Evolutionary conservation across 2,329 filamentous ascomycete genomes (phyloP).

Genomic region (Scortechinia acanthostroma): DNA sequence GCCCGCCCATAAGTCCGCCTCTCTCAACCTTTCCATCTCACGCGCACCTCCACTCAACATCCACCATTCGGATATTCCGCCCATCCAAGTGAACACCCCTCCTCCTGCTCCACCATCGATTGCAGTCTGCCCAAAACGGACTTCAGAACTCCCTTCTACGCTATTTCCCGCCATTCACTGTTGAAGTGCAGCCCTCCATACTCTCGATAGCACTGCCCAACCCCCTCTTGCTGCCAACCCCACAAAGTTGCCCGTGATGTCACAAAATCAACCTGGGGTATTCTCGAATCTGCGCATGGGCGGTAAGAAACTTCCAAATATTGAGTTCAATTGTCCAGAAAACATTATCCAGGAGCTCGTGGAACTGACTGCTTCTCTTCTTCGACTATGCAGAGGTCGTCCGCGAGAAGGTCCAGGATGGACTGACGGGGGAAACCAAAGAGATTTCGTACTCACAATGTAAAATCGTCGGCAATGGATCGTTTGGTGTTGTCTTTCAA

Average conservation of each 20-base stretch:
- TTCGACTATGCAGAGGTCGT: conserved; percentile 68
- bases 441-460: conserved; percentile 98
- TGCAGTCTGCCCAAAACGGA: neutral
- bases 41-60: neutral
- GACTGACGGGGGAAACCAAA: conserved; percentile 88
- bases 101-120: neutral
- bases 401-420: conserved; percentile 97
- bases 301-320: neutral
- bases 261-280: neutral
- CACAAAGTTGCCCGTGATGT: neutral
- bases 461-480: conserved; percentile 98
- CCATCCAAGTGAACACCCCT: neutral
- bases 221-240: neutral
- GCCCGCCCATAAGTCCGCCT: neutral
- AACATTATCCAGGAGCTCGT: conserved; percentile 8
- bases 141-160: neutral
- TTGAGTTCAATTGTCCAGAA: too few relatives aligned
- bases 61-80: neutral
- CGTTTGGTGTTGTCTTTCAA: conserved; percentile 97
- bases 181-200: neutral
- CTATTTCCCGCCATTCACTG: neutral
- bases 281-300: conserved; percentile 2
- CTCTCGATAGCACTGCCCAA: neutral
- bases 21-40: neutral
- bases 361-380: conserved; percentile 16